Base-by-base conservation (phyloP, 768 basidiomycete genomes). In the Mycena venus region DNA sequence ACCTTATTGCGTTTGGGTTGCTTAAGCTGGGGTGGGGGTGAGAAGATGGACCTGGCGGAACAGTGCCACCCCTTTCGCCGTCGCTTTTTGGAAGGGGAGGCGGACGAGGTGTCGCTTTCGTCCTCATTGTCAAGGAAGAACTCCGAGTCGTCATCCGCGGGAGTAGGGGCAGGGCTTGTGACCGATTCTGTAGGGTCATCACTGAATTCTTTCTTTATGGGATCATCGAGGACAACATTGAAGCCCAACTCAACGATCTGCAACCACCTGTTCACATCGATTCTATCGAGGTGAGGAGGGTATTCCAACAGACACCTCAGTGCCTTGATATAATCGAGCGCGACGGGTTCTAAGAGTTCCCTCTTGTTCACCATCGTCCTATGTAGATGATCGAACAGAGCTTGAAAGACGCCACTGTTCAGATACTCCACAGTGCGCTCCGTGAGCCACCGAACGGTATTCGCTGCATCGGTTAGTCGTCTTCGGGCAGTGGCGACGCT, bases 301-400 rank as follows among this genome's bases (percentile, higher is more conserved):
- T 91, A 93, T 69, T 85, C 85, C 63, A 95, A 84, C 11, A 99
- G 79, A 70, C 84, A 86, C 68, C 90, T 90, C 60, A 98, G 85
- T 0, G 94, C 88, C 80, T 97, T 97, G 68, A 94, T 86, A 81
- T 96, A 97, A 81, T 97, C 91, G 74, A 95, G 83, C 14, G 95
- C 92, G 4, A 96, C 87, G 0, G 92, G 91, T 4, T 85, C 79
- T 72, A 93, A 87, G 17, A 98, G 84, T 40, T 86, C 80, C 42
- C 87, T 86, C 25, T 86, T 84, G 78, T 90, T 78, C 5, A 91
- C 84, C 62, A 96, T 87, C 60, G 88, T 88, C 71, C 90, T 88
- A 15, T 85, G 83, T 53, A 98, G 84, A 79, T 97, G 94, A 11
- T 86, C 86, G 65, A 95, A 85, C 34, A 97, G 75, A 4, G 89